Evolutionary conservation across 352 stramenopile species (phyloP).

Genomic region (Phytophthora vignae): DNA sequence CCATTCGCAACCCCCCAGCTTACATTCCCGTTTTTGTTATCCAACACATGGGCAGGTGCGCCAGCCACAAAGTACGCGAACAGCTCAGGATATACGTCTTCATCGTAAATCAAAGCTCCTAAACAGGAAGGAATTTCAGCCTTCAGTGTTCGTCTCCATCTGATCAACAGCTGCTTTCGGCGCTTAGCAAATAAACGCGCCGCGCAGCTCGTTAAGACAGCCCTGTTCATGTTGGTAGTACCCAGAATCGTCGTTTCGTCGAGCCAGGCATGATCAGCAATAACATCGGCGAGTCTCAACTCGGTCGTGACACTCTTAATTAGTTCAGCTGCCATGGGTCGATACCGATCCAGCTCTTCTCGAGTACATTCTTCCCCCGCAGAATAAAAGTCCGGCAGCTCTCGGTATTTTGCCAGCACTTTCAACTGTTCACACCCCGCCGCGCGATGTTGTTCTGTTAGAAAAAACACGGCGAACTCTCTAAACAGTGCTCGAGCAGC

Average conservation of each 20-base stretch:
- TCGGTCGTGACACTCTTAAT: background rate
- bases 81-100: slow-evolving; percentile 15
- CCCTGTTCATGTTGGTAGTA: background rate
- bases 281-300: background rate
- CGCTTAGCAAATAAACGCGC: background rate
- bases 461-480: slow-evolving; percentile 10
- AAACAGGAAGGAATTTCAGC: slow-evolving; percentile 3
- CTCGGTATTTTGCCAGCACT: too few species aligned
- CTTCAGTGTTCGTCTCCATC: slow-evolving; percentile 9
- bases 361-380: too few species aligned
- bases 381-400: too few species aligned
- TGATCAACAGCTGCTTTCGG: too few species aligned
- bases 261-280: background rate
- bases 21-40: slow-evolving; percentile 17
- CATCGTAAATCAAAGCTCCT: slow-evolving; percentile 13
- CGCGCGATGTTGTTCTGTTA: slow-evolving; percentile 12
- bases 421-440: too few species aligned
- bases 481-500: slow-evolving; percentile 6
- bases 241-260: background rate
- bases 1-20: slow-evolving; percentile 22
- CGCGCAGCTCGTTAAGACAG: background rate
- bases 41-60: slow-evolving; percentile 15
- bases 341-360: too few species aligned
- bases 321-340: background rate
- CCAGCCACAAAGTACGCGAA: slow-evolving; percentile 24